phyloP scores from a whole-genome alignment of 2,329 filamentous ascomycete genomes.

The Hymenoscyphus albidus region DNA sequence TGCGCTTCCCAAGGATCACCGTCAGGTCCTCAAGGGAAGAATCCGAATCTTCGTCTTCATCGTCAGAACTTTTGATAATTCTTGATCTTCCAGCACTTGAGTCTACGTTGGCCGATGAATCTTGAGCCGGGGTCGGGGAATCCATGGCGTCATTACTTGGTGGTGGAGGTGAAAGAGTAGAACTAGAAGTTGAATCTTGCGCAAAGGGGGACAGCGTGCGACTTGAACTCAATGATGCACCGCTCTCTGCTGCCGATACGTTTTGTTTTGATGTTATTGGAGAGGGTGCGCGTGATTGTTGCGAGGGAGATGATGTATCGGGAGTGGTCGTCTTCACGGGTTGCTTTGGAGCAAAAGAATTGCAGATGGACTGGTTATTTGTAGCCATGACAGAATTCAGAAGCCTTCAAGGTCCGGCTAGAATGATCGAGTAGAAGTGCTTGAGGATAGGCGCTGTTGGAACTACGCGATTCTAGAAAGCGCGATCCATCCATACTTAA shows the following conservation, averaged over 20 bases:
- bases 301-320: neutral
- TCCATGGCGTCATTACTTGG: conserved; percentile 4
- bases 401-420: neutral
- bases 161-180: conserved; percentile 8
- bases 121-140: neutral
- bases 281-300: neutral
- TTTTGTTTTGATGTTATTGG: neutral
- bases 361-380: conserved; percentile 1
- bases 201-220: neutral
- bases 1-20: neutral
- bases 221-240: neutral
- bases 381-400: neutral
- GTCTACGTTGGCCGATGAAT: neutral
- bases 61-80: conserved; percentile 6
- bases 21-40: conserved; percentile 2
- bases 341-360: conserved; percentile 8
- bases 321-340: neutral
- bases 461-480: neutral
- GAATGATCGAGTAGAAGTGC: neutral
- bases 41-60: conserved; percentile 8
- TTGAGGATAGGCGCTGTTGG: neutral
- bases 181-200: neutral
- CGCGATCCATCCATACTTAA: neutral
- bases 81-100: neutral
- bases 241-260: neutral